Conservation (phyloP, 176 grass and related monocot genomes). For the Zoysia pacifica region DNA sequence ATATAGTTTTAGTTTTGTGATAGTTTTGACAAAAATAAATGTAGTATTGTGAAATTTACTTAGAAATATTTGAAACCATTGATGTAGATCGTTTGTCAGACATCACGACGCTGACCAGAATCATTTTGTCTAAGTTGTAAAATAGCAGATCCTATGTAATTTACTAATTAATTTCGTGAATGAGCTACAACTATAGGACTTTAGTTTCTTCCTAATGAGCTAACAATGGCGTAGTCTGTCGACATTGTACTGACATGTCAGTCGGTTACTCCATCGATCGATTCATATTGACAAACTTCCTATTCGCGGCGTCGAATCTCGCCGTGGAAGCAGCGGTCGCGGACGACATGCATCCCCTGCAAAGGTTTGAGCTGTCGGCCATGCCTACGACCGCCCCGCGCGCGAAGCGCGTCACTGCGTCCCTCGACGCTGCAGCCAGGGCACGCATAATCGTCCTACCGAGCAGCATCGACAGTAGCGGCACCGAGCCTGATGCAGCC, state of each 20-base stretch:
- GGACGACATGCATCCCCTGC: neutral
- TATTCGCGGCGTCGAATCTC: neutral
- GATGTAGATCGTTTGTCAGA: too few relatives aligned
- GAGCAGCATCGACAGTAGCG: constrained; percentile 29
- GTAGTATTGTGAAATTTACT: too few relatives aligned
- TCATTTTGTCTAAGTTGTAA: neutral
- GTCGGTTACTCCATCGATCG: neutral
- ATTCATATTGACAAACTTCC: neutral
- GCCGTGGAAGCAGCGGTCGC: neutral
- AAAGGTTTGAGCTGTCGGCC: constrained; percentile 19
- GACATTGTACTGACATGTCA: constrained; percentile 34
- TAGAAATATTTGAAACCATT: too few relatives aligned
- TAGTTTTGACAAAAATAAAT: too few relatives aligned
- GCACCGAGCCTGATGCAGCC: constrained; percentile 47
- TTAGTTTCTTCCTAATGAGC: neutral
- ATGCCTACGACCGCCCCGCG: neutral
- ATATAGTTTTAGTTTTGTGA: too few relatives aligned
- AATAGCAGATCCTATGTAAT: neutral
- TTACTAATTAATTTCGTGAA: neutral
- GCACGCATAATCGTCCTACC: constrained; percentile 33
- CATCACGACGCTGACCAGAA: neutral
- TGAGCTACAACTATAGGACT: neutral
- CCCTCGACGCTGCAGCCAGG: constrained; percentile 28
- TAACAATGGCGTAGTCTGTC: constrained; percentile 27
- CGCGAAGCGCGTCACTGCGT: constrained; percentile 37